These are phyloP conservation scores for Catenaria anguillulae DNA, from an alignment of 371 early-diverging fungal species.

Conservation along the genomic window DNA sequence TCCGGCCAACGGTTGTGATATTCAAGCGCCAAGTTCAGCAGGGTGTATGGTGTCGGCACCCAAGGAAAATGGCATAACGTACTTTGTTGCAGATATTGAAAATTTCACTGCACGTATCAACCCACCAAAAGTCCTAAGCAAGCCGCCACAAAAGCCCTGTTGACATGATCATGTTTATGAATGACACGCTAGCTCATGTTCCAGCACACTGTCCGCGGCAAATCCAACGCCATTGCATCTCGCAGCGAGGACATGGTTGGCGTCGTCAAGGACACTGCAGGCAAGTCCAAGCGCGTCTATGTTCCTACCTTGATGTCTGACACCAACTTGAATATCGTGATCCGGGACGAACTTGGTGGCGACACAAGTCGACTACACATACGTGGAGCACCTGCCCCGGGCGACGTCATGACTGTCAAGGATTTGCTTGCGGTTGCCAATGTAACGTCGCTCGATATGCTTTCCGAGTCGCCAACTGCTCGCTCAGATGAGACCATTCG, in stretches of 20 bases:
- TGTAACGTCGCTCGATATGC: too few species aligned
- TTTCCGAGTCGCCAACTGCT: too few species aligned
- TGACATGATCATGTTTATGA: too few species aligned
- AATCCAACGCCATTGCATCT: conserved; percentile 16
- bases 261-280: background rate
- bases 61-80: background rate
- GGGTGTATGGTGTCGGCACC: too few species aligned
- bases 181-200: conserved; percentile 19
- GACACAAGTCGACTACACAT: background rate
- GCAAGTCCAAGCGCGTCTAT: background rate
- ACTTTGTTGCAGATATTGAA: background rate
- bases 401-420: conserved; percentile 22
- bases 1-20: background rate
- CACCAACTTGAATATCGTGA: too few species aligned
- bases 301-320: background rate
- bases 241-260: conserved; percentile 24
- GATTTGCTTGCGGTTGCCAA: too few species aligned
- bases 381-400: conserved; percentile 9
- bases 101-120: background rate
- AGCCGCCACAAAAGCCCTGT: too few species aligned
- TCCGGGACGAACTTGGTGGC: too few species aligned
- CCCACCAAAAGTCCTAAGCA: too few species aligned
- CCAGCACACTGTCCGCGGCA: conserved; percentile 34
- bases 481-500: too few species aligned
- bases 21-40: background rate